Base-by-base conservation (phyloP, 2,329 filamentous ascomycete genomes). In the Rutstroemia sp. region DNA sequence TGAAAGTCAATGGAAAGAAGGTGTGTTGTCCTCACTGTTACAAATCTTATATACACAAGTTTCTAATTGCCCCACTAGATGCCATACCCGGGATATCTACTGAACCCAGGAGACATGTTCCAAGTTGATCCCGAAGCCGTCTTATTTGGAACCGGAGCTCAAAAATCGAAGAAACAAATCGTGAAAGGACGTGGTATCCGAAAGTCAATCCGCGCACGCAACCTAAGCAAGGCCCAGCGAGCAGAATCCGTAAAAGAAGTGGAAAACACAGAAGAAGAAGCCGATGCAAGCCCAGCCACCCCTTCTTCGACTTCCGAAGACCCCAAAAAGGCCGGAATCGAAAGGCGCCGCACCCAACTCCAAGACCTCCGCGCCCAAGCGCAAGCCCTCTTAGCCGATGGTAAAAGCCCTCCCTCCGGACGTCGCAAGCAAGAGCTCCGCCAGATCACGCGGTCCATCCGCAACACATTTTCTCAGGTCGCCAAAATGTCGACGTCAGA, bases 61-160 rank as follows among this genome's bases (percentile, higher is more conserved):
- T 25, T 8, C 17, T 45, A 23, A 23, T 23, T 17, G 25, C 37
- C 21, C 42, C 42, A 55, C n/a, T 64, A 96, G 92, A 96, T 97
- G 88, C 79, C 81, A 61, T 89, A 94, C 69, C 92, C 94, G 8
- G 88, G 90, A 55, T 99, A 99, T 72, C 84, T 91, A 62, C 81
- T 99, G 41, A 99, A 99, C 72, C 95, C 94, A 2, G 94, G 94
- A 64, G 94, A 99, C 71, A 89, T 99, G 84, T 99, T 99, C 78
- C 90, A 95, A 71, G 92, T 99, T 65, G 88, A 96, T 19, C 80
- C 88, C 38, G 89, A 96, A 41, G 84, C 86, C 65, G 94, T 99
- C 56, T 79, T 99, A 72, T 92, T 81, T 67, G 92, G 89, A 37
- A 96, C 92, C 1, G 94, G 94, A 57, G 79, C 81, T 25, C 80